These are phyloP conservation scores for Skeletonema tropicum DNA, from an alignment of 108 stramenopile genomes.

Conservation along the genomic window DNA sequence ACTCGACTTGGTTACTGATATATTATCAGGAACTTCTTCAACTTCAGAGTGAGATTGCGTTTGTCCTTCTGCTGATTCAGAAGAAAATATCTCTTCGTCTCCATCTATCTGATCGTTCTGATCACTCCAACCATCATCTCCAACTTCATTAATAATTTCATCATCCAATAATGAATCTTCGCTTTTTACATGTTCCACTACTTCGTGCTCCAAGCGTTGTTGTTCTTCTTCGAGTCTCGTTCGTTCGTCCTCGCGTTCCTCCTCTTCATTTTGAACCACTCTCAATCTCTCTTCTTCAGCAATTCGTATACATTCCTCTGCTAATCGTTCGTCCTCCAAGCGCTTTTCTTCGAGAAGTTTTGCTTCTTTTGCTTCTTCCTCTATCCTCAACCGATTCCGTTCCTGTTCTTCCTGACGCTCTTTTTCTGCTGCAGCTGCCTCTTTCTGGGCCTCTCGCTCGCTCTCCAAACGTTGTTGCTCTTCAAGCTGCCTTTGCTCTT, in stretches of 20 bases:
- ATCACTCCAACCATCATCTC: conserved; percentile 5
- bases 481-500: not conserved
- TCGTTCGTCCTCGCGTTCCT: conserved; percentile 13
- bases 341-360: conserved; percentile 7
- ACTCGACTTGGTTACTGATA: not conserved
- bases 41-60: conserved; percentile 6
- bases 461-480: conserved; percentile 15
- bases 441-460: conserved; percentile 16
- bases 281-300: conserved; percentile 7
- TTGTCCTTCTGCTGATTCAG: not conserved
- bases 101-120: conserved; percentile 7
- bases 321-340: conserved; percentile 11
- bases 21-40: not conserved
- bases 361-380: conserved; percentile 19
- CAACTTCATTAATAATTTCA: conserved; percentile 6
- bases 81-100: conserved; percentile 4
- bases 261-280: conserved; percentile 6
- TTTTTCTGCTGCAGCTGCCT: conserved; percentile 11
- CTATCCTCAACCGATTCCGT: not conserved
- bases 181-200: conserved; percentile 10
- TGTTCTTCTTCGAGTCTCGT: conserved; percentile 7
- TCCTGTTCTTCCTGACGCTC: conserved; percentile 16
- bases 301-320: not conserved
- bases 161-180: conserved; percentile 15
- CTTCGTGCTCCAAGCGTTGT: not conserved